Evolutionary conservation across 2,329 filamentous ascomycete species (phyloP).

Genomic region (Huntiella bhutanensis): DNA sequence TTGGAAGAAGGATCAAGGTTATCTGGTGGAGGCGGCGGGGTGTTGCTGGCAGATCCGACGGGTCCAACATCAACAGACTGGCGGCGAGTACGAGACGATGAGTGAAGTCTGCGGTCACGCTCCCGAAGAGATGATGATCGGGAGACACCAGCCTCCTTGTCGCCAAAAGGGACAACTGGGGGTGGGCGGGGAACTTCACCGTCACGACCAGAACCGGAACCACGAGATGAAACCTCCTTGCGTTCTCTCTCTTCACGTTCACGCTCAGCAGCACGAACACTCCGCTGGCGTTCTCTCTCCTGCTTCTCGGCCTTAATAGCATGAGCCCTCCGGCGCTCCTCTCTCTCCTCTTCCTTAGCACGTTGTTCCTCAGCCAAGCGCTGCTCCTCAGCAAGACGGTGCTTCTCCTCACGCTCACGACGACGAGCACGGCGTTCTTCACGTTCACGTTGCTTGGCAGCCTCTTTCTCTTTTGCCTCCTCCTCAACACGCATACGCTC

Average conservation of each 20-base stretch:
- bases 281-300: conserved; percentile 9
- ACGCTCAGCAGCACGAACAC: conserved; percentile 30
- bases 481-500: conserved; percentile 26
- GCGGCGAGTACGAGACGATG: conserved; percentile 42
- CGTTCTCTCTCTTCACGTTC: conserved; percentile 36
- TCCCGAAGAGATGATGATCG: conserved; percentile 42
- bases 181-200: conserved; percentile 29
- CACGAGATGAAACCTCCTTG: conserved; percentile 11
- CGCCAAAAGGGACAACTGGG: conserved; percentile 34
- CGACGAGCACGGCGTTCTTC: conserved; percentile 7
- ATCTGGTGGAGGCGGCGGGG: not conserved
- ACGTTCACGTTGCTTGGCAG: conserved; percentile 2
- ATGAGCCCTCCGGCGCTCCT: conserved; percentile 3
- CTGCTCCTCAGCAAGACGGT: conserved; percentile 15
- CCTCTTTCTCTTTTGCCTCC: conserved; percentile 29
- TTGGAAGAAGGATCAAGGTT: conserved; percentile 30
- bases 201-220: conserved; percentile 17
- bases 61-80: conserved; percentile 40
- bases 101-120: conserved; percentile 40
- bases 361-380: conserved; percentile 2
- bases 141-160: conserved; percentile 29
- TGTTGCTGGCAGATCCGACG: conserved; percentile 16
- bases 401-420: conserved; percentile 24
- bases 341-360: conserved; percentile 8
- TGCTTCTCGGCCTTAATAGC: conserved; percentile 2